Conservation (phyloP, 768 basidiomycete species). For the Tephrocybe sp. region DNA sequence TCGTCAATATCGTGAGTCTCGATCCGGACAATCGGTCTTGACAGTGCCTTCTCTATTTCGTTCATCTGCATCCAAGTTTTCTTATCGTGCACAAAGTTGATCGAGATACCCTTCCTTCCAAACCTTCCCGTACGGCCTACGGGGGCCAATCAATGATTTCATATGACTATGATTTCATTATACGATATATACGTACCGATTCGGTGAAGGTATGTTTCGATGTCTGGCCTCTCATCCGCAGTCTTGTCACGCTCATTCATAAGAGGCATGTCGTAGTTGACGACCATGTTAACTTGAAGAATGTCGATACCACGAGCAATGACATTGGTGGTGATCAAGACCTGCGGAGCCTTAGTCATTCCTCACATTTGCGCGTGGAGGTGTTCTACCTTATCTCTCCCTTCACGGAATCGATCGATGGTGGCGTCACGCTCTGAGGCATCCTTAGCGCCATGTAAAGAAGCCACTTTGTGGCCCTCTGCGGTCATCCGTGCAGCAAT, state of each 20-base stretch:
- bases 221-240: constrained; percentile 68
- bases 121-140: constrained; percentile 96
- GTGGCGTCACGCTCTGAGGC: constrained; percentile 84
- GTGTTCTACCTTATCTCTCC: constrained; percentile 78
- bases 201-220: constrained; percentile 97
- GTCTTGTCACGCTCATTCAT: constrained; percentile 65
- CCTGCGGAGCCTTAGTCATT: constrained; percentile 26
- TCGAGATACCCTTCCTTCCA: constrained; percentile 93
- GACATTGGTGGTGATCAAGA: constrained; percentile 97
- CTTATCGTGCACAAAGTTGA: constrained; percentile 95
- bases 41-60: constrained; percentile 76
- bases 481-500: constrained; percentile 87
- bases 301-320: constrained; percentile 98
- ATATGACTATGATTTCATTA: background rate
- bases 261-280: constrained; percentile 94
- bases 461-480: constrained; percentile 95
- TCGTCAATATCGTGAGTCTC: constrained; percentile 88
- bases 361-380: background rate
- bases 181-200: constrained; percentile 62
- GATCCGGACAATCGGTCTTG: constrained; percentile 78
- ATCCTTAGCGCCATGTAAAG: constrained; percentile 93
- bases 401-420: constrained; percentile 94
- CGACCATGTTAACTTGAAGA: constrained; percentile 99
- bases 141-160: background rate
- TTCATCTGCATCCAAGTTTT: constrained; percentile 89